Evolutionary conservation across 1,284 basidiomycete species (phyloP).

Genomic region (Apiotrichum akiyoshidainum): DNA sequence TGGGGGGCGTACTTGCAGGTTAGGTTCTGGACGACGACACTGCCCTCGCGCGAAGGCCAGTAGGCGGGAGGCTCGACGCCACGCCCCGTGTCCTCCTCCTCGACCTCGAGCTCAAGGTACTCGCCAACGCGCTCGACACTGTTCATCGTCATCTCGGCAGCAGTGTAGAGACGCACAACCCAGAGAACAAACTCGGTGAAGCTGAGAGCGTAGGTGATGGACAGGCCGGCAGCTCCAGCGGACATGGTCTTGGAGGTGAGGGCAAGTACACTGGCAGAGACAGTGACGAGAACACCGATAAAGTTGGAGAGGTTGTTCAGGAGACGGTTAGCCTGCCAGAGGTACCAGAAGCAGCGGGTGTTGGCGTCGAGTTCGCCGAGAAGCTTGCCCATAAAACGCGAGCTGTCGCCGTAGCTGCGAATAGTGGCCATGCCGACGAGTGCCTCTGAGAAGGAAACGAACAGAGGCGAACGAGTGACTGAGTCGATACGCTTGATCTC

Average conservation of each 20-base stretch:
- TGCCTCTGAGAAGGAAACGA: slow-evolving; percentile 55
- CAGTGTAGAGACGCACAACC: slow-evolving; percentile 53
- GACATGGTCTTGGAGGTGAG: slow-evolving; percentile 45
- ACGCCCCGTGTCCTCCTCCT: slow-evolving; percentile 50
- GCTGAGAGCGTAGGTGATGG: slow-evolving; percentile 46
- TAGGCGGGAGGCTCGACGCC: slow-evolving; percentile 53
- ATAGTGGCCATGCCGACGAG: slow-evolving; percentile 54
- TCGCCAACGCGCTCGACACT: slow-evolving; percentile 55
- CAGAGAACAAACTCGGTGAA: slow-evolving; percentile 54
- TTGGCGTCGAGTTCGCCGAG: slow-evolving; percentile 53
- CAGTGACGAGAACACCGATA: slow-evolving; percentile 52
- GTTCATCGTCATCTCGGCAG: slow-evolving; percentile 52
- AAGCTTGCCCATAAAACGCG: slow-evolving; percentile 52
- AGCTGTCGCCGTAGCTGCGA: slow-evolving; percentile 55
- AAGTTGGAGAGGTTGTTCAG: slow-evolving; percentile 53
- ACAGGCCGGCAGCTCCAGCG: slow-evolving; percentile 48
- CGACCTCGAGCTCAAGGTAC: slow-evolving; percentile 51
- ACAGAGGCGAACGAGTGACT: slow-evolving; percentile 57
- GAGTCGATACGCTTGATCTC: slow-evolving; percentile 58
- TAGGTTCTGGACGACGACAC: slow-evolving; percentile 52
- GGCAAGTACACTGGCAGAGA: slow-evolving; percentile 52
- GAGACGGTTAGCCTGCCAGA: slow-evolving; percentile 53
- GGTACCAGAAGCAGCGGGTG: slow-evolving; percentile 48
- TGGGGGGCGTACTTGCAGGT: slow-evolving; percentile 53
- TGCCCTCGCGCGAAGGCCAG: slow-evolving; percentile 54